Conservation (phyloP, 1,139 yeast genomes). For the Hanseniaspora gamundiae region DNA sequence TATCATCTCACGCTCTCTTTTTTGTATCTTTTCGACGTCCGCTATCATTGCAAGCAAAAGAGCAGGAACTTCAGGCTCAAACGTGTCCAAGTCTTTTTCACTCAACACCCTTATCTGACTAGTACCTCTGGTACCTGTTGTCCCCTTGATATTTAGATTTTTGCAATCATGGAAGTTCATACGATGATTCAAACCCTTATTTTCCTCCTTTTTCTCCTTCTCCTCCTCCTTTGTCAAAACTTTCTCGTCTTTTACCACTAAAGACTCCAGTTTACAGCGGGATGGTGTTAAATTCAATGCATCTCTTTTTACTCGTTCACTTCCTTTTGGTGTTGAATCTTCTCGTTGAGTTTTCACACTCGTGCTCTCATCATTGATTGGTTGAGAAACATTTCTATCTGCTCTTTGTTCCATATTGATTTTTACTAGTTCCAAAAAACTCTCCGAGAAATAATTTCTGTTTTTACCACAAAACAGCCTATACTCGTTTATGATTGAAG, state of each 20-base stretch:
- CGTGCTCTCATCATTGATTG: too few relatives aligned
- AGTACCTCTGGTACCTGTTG: slow-evolving; percentile 2
- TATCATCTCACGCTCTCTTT: slow-evolving; percentile 2
- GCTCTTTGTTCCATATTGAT: slow-evolving; percentile 33
- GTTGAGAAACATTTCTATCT: too few relatives aligned
- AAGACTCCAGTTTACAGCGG: background rate
- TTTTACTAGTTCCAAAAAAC: slow-evolving; percentile 61
- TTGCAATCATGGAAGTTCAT: background rate
- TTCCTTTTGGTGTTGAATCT: too few relatives aligned
- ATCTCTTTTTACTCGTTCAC: background rate
- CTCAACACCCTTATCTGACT: slow-evolving; percentile 13
- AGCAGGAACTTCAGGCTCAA: slow-evolving; percentile 21
- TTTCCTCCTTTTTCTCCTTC: slow-evolving; percentile 1
- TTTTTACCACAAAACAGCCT: slow-evolving; percentile 64
- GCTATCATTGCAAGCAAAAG: slow-evolving; percentile 18
- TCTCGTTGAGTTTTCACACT: too few relatives aligned
- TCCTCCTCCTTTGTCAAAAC: background rate
- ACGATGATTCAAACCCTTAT: background rate
- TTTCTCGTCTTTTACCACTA: background rate
- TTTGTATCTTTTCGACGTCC: slow-evolving; percentile 11
- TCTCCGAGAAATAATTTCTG: slow-evolving; percentile 69
- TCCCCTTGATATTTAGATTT: slow-evolving; percentile 3
- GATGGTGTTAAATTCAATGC: background rate
- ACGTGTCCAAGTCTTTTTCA: slow-evolving; percentile 19
- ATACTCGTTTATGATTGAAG: slow-evolving; percentile 75